These are phyloP conservation scores for Exophiala oligosperma DNA, from an alignment of 2,329 filamentous ascomycete genomes.

Conservation along the genomic window DNA sequence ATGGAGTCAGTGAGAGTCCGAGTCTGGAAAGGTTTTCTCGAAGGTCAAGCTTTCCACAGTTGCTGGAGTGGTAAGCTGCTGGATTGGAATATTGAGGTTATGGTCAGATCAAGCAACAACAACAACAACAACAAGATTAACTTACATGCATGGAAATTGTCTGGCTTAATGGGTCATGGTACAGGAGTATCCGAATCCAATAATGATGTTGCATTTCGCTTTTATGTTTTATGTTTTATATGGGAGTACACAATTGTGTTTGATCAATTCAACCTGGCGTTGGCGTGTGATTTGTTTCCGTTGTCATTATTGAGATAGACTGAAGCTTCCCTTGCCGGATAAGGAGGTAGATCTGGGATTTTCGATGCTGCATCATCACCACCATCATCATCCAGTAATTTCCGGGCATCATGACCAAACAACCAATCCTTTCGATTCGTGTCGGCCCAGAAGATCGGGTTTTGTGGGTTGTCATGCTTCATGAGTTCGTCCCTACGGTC, in stretches of 20 bases:
- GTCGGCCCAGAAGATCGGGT: conserved; percentile 35
- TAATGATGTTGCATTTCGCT: too few species aligned
- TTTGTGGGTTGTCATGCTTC: conserved; percentile 27
- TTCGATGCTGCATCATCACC: neutral
- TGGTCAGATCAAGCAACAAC: too few species aligned
- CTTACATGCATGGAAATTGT: too few species aligned
- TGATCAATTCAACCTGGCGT: too few species aligned
- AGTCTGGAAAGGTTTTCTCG: conserved; percentile 15
- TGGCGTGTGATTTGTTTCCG: too few species aligned
- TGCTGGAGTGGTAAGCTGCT: conserved; percentile 20
- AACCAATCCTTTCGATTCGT: conserved; percentile 32
- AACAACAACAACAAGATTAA: too few species aligned
- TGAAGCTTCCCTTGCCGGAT: conserved; percentile 8
- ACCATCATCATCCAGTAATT: conserved; percentile 6
- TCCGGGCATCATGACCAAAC: conserved; percentile 29
- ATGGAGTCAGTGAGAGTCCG: conserved; percentile 10
- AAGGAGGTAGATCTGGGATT: conserved; percentile 17
- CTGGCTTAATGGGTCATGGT: too few species aligned
- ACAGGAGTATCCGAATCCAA: too few species aligned
- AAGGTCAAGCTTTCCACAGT: conserved; percentile 15
- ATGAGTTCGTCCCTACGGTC: conserved; percentile 32
- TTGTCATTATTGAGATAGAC: conserved; percentile 7
- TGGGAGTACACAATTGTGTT: too few species aligned
- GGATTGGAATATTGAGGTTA: neutral
- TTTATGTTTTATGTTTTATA: too few species aligned